Evolutionary conservation across 352 stramenopile genomes (phyloP).

Genomic region (Globisporangium spinosum): DNA sequence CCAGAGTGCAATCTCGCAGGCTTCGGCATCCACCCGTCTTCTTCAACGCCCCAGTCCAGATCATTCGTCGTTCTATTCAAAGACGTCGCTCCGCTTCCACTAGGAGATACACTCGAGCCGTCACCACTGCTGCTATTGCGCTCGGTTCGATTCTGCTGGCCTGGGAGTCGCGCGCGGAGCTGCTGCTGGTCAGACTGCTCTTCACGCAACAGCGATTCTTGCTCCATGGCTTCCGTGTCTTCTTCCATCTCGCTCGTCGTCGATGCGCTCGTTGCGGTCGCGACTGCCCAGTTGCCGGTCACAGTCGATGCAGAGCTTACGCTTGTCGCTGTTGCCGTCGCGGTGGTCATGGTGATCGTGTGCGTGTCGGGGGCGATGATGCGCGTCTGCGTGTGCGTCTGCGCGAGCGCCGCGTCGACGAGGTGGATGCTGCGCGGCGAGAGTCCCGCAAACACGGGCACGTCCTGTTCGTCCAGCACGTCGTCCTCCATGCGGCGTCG

Average conservation of each 20-base stretch:
- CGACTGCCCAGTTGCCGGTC: not conserved
- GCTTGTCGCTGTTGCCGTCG: not conserved
- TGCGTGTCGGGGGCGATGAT: conserved; percentile 3
- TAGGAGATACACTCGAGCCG: not conserved
- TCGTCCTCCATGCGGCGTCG: conserved; percentile 7
- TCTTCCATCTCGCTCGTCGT: conserved; percentile 8
- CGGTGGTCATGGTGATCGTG: conserved; percentile 6
- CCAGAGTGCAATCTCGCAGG: conserved; percentile 73
- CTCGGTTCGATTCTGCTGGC: conserved; percentile 11
- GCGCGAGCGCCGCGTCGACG: conserved; percentile 12
- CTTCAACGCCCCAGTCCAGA: conserved; percentile 27
- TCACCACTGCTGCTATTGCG: conserved; percentile 17
- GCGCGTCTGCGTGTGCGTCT: conserved; percentile 4
- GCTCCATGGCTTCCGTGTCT: conserved; percentile 7
- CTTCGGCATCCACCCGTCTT: conserved; percentile 86
- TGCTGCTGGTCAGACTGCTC: conserved; percentile 1
- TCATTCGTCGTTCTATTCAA: conserved; percentile 1
- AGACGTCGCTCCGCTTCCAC: not conserved
- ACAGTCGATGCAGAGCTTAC: not conserved
- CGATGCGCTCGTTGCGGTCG: conserved; percentile 5
- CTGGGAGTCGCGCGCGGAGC: conserved; percentile 1
- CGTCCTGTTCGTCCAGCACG: conserved; percentile 16
- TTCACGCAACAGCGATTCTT: conserved; percentile 7
- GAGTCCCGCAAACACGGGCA: conserved; percentile 16
- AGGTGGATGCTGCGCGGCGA: conserved; percentile 18